Percentiles rank a stretch among this genome's conserved stretches.
phyloP scores from a whole-genome alignment of 2,329 filamentous ascomycete species.

The Eutypella sp. region DNA sequence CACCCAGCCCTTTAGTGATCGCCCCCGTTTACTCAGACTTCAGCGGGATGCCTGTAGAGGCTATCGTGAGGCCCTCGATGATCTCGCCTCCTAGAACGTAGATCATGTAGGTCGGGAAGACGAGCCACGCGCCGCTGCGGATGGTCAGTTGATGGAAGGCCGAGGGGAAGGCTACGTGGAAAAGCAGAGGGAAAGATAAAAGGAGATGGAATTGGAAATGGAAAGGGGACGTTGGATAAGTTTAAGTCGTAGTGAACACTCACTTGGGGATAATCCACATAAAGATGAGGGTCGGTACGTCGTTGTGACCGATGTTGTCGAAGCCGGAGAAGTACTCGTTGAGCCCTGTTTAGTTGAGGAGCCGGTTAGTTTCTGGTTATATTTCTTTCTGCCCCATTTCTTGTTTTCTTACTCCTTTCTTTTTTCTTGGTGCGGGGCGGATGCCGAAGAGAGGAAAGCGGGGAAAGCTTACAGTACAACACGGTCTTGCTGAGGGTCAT shows the following conservation, averaged over 20 bases:
- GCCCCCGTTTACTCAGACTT: constrained; percentile 35
- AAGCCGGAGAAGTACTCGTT: constrained; percentile 53
- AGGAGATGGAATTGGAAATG: not conserved
- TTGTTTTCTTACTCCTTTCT: too few species aligned
- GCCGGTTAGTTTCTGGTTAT: not conserved
- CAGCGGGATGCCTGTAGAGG: constrained; percentile 25
- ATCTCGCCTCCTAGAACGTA: constrained; percentile 45
- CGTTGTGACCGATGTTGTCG: constrained; percentile 54
- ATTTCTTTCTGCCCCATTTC: not conserved
- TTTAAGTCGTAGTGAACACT: too few species aligned
- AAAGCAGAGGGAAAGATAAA: too few species aligned
- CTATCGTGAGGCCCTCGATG: constrained; percentile 38
- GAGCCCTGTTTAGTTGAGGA: constrained; percentile 35
- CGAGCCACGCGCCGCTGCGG: constrained; percentile 49
- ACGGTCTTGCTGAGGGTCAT: constrained; percentile 61
- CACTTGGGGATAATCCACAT: constrained; percentile 58
- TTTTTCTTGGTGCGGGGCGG: too few species aligned
- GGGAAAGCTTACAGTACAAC: constrained; percentile 47
- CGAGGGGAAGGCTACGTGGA: too few species aligned
- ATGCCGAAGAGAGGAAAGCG: not conserved
- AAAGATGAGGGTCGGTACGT: constrained; percentile 36
- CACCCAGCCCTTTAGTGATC: not conserved
- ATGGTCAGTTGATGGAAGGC: constrained; percentile 1
- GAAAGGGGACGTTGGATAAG: too few species aligned
- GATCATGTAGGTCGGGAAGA: constrained; percentile 49